phyloP scores from a whole-genome alignment of 805 yeast species.

The Candida chauliodis region DNA sequence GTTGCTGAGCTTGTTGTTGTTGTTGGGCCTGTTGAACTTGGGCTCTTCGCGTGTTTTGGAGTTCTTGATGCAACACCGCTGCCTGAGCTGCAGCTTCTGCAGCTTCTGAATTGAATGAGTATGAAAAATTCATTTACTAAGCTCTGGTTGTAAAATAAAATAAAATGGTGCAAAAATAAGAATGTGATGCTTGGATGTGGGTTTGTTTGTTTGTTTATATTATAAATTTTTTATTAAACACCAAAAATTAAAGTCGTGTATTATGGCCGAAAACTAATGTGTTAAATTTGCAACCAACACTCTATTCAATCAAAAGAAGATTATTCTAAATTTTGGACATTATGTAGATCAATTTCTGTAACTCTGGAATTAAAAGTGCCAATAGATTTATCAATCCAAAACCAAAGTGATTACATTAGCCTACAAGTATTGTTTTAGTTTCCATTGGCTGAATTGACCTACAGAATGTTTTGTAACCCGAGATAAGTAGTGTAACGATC shows the following conservation, averaged over 20 bases:
- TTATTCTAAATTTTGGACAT: too few relatives aligned
- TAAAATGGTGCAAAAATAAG: conserved; percentile 3
- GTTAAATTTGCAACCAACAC: too few relatives aligned
- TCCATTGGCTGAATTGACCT: too few relatives aligned
- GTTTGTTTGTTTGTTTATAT: conserved; percentile 1
- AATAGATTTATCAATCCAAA: too few relatives aligned
- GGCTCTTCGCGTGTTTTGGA: conserved; percentile 3
- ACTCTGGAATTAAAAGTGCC: too few relatives aligned
- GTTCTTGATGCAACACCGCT: conserved; percentile 8
- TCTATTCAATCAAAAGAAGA: too few relatives aligned
- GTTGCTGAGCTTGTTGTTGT: conserved; percentile 6
- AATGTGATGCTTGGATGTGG: conserved; percentile 5
- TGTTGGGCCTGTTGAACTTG: conserved; percentile 7
- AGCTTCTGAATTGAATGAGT: background rate
- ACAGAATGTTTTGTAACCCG: too few relatives aligned
- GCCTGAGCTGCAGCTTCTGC: conserved; percentile 11
- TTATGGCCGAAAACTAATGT: background rate
- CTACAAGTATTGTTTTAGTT: too few relatives aligned
- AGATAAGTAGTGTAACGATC: too few relatives aligned
- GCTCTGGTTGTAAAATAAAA: background rate
- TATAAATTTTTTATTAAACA: background rate
- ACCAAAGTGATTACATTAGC: too few relatives aligned
- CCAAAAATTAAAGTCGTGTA: background rate
- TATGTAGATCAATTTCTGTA: too few relatives aligned
- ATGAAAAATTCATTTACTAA: background rate